Percentiles rank a stretch among this genome's conserved stretches.
phyloP scores from a whole-genome alignment of 805 yeast genomes.

The Kodamaea kakaduensis region DNA sequence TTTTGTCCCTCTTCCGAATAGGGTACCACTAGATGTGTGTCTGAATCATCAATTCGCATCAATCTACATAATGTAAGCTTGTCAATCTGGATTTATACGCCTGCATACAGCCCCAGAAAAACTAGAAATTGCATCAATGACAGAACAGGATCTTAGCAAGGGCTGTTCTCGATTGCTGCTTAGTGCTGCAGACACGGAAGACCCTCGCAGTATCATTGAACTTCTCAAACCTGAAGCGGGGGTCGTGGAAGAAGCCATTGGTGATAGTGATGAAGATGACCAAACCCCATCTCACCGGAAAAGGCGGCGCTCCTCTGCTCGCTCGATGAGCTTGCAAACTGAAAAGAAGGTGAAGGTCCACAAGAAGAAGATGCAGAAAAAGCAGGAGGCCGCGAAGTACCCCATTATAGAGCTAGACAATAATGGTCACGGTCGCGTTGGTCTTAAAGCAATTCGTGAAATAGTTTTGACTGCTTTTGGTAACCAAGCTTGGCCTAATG shows the following conservation, averaged over 20 bases:
- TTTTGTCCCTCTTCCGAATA: no score
- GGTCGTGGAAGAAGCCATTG: conserved; percentile 20
- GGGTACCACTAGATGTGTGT: no score
- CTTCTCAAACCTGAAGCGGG: conserved; percentile 8
- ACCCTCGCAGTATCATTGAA: conserved; percentile 17
- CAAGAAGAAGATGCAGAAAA: conserved; percentile 30
- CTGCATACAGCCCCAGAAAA: not conserved
- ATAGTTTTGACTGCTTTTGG: conserved; percentile 15
- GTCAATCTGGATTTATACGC: not conserved
- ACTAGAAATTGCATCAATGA: conserved; percentile 2
- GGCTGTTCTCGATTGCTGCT: conserved; percentile 29
- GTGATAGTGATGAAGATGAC: conserved; percentile 20
- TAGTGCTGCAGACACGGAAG: conserved; percentile 18
- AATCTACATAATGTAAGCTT: no score
- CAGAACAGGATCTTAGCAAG: conserved; percentile 6
- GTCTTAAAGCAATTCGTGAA: conserved; percentile 18
- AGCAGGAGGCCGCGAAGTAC: conserved; percentile 10
- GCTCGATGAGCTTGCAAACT: conserved; percentile 14
- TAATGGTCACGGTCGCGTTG: conserved; percentile 11
- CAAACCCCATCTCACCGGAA: conserved; percentile 11
- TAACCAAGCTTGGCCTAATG: not conserved
- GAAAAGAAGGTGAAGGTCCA: conserved; percentile 18
- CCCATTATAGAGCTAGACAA: not conserved
- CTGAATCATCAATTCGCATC: no score
- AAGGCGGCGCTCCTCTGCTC: conserved; percentile 40